phyloP scores from a whole-genome alignment of 345 rosid genomes.

The Populus ilicifolia region DNA sequence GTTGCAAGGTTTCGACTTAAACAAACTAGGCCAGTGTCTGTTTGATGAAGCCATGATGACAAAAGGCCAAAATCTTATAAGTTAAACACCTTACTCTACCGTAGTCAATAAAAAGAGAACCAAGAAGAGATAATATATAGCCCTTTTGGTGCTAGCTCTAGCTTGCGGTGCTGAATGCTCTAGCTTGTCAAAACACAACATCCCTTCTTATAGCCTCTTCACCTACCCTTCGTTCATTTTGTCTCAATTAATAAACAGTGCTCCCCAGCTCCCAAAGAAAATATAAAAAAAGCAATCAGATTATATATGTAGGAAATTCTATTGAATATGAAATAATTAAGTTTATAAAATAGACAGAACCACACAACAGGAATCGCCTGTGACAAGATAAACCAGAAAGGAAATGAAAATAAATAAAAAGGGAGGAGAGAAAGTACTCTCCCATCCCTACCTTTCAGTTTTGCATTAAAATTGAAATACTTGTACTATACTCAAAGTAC shows the following conservation, averaged over 20 bases:
- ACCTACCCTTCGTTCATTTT: constrained; percentile 38
- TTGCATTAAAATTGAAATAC: constrained; percentile 45
- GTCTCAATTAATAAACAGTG: constrained; percentile 21
- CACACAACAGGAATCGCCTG: constrained; percentile 55
- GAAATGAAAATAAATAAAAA: constrained; percentile 30
- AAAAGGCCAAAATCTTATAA: not conserved
- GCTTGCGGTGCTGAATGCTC: constrained; percentile 33
- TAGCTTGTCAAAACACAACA: constrained; percentile 37
- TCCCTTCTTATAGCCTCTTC: constrained; percentile 56
- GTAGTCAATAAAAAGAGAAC: constrained; percentile 25
- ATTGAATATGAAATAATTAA: not conserved
- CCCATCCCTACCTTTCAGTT: constrained; percentile 37
- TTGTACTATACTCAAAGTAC: constrained; percentile 39
- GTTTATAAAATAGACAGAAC: constrained; percentile 21
- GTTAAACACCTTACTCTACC: not conserved
- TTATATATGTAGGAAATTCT: not conserved
- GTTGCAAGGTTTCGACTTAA: constrained; percentile 94
- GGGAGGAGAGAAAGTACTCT: constrained; percentile 22
- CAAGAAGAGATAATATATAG: constrained; percentile 11
- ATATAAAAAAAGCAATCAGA: not conserved
- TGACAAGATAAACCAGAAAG: constrained; percentile 39
- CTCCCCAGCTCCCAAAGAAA: constrained; percentile 15
- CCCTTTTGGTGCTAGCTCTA: constrained; percentile 36
- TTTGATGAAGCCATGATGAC: constrained; percentile 90
- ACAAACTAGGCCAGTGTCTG: constrained; percentile 99